These are phyloP conservation scores for Lasiosphaeria miniovina DNA, from an alignment of 495 filamentous ascomycete genomes.

Conservation along the genomic window DNA sequence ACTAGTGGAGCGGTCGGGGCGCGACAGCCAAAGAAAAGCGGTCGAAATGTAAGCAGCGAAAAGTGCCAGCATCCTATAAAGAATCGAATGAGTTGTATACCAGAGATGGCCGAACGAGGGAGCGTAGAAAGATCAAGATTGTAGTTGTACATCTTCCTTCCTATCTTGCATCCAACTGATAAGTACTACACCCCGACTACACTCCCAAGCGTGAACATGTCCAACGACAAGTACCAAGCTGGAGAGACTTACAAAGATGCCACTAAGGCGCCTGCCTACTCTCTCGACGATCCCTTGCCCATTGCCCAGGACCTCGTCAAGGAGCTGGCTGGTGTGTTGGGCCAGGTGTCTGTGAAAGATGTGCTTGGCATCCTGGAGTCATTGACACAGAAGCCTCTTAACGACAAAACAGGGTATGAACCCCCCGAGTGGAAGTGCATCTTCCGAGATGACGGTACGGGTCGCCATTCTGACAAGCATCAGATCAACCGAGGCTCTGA, in stretches of 20 bases:
- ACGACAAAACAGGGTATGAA: slow-evolving; percentile 32
- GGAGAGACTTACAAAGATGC: slow-evolving; percentile 15
- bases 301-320: slow-evolving; percentile 28
- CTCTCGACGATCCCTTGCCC: slow-evolving; percentile 28
- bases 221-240: slow-evolving; percentile 15
- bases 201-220: neutral
- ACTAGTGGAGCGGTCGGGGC: no score
- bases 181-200: neutral
- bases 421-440: no score
- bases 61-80: no score
- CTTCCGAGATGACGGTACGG: neutral
- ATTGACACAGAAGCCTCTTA: slow-evolving; percentile 28
- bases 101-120: no score
- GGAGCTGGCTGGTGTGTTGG: slow-evolving; percentile 23
- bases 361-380: slow-evolving; percentile 26
- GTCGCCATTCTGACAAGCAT: neutral
- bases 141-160: neutral
- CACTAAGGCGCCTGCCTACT: slow-evolving; percentile 11
- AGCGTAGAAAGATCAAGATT: no score
- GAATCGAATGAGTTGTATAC: no score
- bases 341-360: slow-evolving; percentile 23
- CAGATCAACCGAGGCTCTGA: slow-evolving; percentile 31
- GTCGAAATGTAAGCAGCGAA: no score
- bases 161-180: neutral
- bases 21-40: no score